Conservation (phyloP, 1,139 yeast species). For the Yamadazyma epiphylla region DNA sequence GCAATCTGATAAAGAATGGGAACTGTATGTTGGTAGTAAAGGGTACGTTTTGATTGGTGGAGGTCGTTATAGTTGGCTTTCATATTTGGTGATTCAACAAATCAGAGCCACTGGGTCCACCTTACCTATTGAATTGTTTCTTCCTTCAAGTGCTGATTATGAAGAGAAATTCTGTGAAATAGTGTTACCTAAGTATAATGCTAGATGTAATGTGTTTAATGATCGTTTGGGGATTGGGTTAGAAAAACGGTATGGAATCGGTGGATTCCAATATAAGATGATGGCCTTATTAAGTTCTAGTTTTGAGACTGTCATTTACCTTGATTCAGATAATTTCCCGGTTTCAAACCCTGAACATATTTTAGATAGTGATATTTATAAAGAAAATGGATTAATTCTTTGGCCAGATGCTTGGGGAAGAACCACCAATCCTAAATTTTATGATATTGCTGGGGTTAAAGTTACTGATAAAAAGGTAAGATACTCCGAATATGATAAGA, state of each 20-base stretch:
- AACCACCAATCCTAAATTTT: constrained; percentile 45
- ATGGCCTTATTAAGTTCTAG: constrained; percentile 56
- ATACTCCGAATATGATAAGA: constrained; percentile 29
- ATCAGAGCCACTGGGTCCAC: constrained; percentile 36
- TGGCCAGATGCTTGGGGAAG: constrained; percentile 54
- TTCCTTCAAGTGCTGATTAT: constrained; percentile 48
- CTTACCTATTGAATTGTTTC: constrained; percentile 44
- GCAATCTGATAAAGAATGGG: constrained; percentile 35
- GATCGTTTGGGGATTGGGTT: constrained; percentile 22
- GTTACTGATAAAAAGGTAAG: constrained; percentile 38
- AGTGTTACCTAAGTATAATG: constrained; percentile 48
- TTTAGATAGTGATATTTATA: constrained; percentile 36
- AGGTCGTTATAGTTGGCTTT: constrained; percentile 41
- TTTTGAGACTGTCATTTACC: constrained; percentile 55
- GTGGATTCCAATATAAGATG: constrained; percentile 62
- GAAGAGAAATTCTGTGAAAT: constrained; percentile 51
- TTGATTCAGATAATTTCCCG: constrained; percentile 71
- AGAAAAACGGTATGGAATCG: constrained; percentile 29
- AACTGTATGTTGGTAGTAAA: constrained; percentile 26
- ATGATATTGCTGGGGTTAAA: constrained; percentile 37
- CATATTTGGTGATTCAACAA: constrained; percentile 41
- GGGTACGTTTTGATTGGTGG: constrained; percentile 47
- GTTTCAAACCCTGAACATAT: constrained; percentile 50
- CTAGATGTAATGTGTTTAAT: constrained; percentile 51
- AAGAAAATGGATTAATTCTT: constrained; percentile 40